Evolutionary conservation across 2,329 filamentous ascomycete genomes (phyloP).

Genomic region (Chrysosporium queenslandicum): DNA sequence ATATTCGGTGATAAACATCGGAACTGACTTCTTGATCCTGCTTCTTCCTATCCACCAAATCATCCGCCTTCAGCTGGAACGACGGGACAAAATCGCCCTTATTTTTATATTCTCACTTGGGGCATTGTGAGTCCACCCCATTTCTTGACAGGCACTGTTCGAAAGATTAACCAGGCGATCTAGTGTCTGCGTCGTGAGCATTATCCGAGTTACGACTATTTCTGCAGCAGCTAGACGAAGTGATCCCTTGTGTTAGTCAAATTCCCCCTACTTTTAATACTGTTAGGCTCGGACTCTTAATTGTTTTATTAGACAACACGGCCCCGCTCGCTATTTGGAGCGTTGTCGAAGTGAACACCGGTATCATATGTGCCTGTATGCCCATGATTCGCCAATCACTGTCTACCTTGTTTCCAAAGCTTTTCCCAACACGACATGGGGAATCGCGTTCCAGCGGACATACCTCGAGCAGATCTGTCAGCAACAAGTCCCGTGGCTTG

Average conservation of each 20-base stretch:
- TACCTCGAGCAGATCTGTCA: not conserved
- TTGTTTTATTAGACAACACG: conserved; percentile 1
- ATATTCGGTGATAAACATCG: conserved; percentile 14
- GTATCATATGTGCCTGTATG: conserved; percentile 32
- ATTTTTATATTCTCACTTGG: conserved; percentile 15
- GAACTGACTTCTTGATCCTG: conserved; percentile 14
- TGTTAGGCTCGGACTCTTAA: not conserved
- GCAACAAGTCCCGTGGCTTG: not conserved
- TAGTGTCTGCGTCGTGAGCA: conserved; percentile 35
- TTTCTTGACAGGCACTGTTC: not conserved
- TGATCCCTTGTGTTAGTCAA: conserved; percentile 14
- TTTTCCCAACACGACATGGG: not conserved
- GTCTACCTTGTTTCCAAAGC: conserved; percentile 7
- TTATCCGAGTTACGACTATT: conserved; percentile 28
- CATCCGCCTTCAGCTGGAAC: conserved; percentile 10
- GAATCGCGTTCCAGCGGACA: not conserved
- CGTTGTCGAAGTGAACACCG: conserved; percentile 28
- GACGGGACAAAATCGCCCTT: conserved; percentile 14
- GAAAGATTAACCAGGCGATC: not conserved
- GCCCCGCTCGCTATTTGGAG: conserved; percentile 23
- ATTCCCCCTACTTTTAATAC: not conserved
- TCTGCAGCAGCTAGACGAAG: not conserved
- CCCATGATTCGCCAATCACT: conserved; percentile 19
- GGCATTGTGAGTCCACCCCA: conserved; percentile 12
- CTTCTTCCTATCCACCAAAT: conserved; percentile 13